A percentile compares a stretch with the other conserved stretches of the same genome.
phyloP scores from a whole-genome alignment of 2,329 filamentous ascomycete genomes.

The Pseudogymnoascus sp. region DNA sequence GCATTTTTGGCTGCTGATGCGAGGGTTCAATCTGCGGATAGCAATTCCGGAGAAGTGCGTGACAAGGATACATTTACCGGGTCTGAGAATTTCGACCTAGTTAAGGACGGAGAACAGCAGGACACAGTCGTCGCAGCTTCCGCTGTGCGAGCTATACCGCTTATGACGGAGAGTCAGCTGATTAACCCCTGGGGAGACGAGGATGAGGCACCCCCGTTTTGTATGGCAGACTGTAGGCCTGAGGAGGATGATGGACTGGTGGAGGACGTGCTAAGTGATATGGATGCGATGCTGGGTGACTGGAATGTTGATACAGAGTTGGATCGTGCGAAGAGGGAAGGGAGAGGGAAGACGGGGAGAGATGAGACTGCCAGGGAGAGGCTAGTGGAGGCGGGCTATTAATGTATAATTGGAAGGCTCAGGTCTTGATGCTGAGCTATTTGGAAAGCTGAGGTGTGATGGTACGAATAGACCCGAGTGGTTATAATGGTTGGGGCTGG shows the following conservation, averaged over 20 bases:
- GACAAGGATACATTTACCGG: neutral
- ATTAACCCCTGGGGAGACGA: neutral
- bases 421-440: neutral
- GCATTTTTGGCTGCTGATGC: slow-evolving; percentile 41
- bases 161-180: neutral
- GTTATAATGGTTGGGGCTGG: neutral
- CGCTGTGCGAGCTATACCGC: neutral
- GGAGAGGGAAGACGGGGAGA: neutral
- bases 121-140: neutral
- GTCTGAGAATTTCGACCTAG: neutral
- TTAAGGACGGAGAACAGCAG: neutral
- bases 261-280: neutral
- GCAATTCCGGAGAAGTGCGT: neutral
- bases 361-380: neutral
- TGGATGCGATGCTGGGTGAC: neutral
- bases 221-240: neutral
- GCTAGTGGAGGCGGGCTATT: neutral
- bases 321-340: neutral
- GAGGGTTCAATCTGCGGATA: neutral
- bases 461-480: neutral
- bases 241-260: neutral
- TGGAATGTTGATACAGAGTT: neutral
- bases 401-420: neutral
- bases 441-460: neutral
- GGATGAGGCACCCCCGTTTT: neutral